These are phyloP conservation scores for Neophaeococcomyces aloes DNA, from an alignment of 2,329 filamentous ascomycete species.

Conservation along the genomic window DNA sequence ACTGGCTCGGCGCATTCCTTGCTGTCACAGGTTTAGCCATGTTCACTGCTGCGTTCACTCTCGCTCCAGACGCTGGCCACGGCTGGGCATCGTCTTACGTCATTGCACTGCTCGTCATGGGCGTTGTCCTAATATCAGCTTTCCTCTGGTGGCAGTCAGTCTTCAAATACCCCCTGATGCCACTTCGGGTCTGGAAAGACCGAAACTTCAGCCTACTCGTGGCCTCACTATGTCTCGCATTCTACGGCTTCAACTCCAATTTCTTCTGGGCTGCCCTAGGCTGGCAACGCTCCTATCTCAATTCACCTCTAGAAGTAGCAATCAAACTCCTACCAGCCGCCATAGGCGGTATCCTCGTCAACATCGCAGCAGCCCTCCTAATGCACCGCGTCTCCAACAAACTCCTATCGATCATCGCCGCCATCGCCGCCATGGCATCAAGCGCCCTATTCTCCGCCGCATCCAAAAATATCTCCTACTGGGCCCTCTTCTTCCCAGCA, in stretches of 20 bases:
- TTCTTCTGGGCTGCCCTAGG: constrained; percentile 56
- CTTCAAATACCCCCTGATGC: constrained; percentile 41
- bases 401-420: constrained; percentile 46
- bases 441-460: constrained; percentile 51
- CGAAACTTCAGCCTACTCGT: constrained; percentile 56
- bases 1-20: constrained; percentile 49
- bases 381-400: constrained; percentile 57
- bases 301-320: constrained; percentile 49
- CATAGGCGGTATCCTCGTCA: constrained; percentile 52
- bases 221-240: constrained; percentile 47
- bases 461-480: constrained; percentile 47
- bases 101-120: constrained; percentile 51
- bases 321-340: constrained; percentile 57
- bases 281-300: constrained; percentile 48
- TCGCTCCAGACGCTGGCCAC: constrained; percentile 45
- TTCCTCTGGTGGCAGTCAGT: constrained; percentile 56
- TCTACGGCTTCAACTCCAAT: constrained; percentile 51
- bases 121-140: constrained; percentile 43
- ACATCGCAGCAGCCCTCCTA: constrained; percentile 51
- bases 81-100: constrained; percentile 56
- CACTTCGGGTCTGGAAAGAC: constrained; percentile 43
- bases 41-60: constrained; percentile 52
- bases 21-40: constrained; percentile 56
- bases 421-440: constrained; percentile 31
- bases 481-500: constrained; percentile 54